phyloP scores from a whole-genome alignment of 345 rosid genomes.

The Lepidium africanum region DNA sequence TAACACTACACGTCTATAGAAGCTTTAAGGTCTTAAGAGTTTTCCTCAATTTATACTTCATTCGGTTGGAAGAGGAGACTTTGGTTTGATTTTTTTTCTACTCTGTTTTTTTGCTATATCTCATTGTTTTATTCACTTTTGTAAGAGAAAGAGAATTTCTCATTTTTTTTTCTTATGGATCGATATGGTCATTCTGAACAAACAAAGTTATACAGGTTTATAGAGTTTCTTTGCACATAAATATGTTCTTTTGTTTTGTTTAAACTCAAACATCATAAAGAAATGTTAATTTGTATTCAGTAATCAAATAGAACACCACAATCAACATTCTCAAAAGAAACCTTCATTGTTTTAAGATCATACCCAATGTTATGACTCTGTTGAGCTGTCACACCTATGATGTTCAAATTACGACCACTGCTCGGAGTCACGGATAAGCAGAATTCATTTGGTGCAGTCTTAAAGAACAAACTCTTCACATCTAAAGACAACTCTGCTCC shows the following conservation, averaged over 20 bases:
- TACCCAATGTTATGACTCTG: constrained; percentile 1
- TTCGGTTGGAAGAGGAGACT: constrained; percentile 5
- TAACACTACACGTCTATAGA: constrained; percentile 1
- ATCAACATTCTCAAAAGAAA: constrained; percentile 4
- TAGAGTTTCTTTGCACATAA: neutral
- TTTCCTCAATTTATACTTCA: neutral
- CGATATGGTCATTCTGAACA: constrained; percentile 4
- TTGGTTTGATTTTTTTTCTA: neutral
- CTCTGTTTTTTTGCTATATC: constrained; percentile 12
- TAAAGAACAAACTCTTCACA: neutral
- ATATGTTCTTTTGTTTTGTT: neutral
- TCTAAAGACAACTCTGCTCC: constrained; percentile 15
- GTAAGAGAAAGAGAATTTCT: neutral
- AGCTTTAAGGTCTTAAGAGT: neutral
- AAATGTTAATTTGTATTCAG: neutral
- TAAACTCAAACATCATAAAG: neutral
- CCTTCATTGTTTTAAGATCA: neutral
- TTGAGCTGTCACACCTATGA: constrained; percentile 12
- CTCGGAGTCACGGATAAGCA: neutral
- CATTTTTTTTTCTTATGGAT: neutral
- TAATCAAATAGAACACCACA: constrained; percentile 6
- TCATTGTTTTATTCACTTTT: constrained; percentile 1
- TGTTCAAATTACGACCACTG: neutral
- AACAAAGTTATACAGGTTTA: constrained; percentile 1
- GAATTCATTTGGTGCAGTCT: neutral